These are phyloP conservation scores for Paramecium bursaria DNA, from an alignment of 73 alveolate species.

Conservation along the genomic window DNA sequence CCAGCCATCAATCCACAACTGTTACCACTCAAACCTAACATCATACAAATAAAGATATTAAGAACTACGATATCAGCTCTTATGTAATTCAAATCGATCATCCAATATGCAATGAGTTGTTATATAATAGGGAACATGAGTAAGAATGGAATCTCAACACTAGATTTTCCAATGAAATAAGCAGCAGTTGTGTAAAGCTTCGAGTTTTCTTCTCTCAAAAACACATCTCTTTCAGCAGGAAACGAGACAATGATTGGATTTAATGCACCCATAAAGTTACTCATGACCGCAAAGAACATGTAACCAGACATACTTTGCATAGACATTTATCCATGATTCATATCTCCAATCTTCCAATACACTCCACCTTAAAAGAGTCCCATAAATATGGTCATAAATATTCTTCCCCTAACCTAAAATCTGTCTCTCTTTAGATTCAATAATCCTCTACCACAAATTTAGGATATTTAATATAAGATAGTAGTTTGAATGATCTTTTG, in stretches of 20 bases:
- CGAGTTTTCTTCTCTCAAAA: constrained; percentile 41
- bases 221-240: constrained; percentile 16
- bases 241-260: background rate
- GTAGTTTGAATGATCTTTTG: background rate
- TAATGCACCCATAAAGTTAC: background rate
- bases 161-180: constrained; percentile 24
- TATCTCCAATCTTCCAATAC: background rate
- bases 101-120: background rate
- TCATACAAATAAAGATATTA: background rate
- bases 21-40: constrained; percentile 12
- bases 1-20: background rate
- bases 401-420: background rate
- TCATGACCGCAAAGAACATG: background rate
- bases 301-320: constrained; percentile 10
- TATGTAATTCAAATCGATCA: constrained; percentile 20
- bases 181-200: constrained; percentile 18
- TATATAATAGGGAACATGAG: constrained; percentile 9
- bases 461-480: background rate
- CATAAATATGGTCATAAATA: background rate
- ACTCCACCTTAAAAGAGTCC: background rate
- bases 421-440: background rate
- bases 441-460: background rate
- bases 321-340: background rate
- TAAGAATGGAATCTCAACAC: background rate
- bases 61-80: constrained; percentile 3